Base-by-base conservation (phyloP, 805 yeast species). In the Cyberlindnera samutprakarnensis region DNA sequence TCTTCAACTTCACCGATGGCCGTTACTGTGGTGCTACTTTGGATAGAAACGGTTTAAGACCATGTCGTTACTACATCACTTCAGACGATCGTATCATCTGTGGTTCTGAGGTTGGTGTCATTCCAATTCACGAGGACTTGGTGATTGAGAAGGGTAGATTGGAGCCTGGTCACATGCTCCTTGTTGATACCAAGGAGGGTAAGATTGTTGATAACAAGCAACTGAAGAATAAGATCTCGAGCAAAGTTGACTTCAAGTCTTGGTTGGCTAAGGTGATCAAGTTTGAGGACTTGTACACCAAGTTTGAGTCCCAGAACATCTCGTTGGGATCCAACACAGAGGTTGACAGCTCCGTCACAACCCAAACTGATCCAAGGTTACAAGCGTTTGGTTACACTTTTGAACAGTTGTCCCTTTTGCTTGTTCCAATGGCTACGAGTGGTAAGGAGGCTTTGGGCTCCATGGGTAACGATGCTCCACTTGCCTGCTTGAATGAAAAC, bases 31-130 rank as follows among this genome's bases (percentile, higher is more conserved):
- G 98, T 68, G 98, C 98, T 30, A 88, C 88, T 59, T 72, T 92
- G 45, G 98, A 90, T 64, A 77, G 98, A 64, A 90, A 92, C 56
- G 98, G 98, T 42, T 72, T 90, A 53, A 81, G 98, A 65, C 98
- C 98, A 23, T 92, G 98, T 68, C 85, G 98, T 56, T 90, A 85
- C 68, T 92, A 92, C 60, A 78, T 92, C 47, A 88, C 96, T 28
- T 80, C 78, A 51, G 97, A 92, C 57, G 94, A 88, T 61, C 73
- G 94, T 47, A 88, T 90, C 72, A 87, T 90, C 51, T 90, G 96
- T 64, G 98, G 96, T 6, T 87, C 96, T 12, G 98, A 90, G 64
- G 98, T 90, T 40, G 98, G 98, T 62, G 96, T 90, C 21, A 79
- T 90, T 47, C 92, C 83, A 47, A 78, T 92, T 40, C 92, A 79